Evolutionary conservation across 2,329 filamentous ascomycete genomes (phyloP), one percentile per base, ranked within the genome.

Genomic region (Grosmannia serpens): DNA sequence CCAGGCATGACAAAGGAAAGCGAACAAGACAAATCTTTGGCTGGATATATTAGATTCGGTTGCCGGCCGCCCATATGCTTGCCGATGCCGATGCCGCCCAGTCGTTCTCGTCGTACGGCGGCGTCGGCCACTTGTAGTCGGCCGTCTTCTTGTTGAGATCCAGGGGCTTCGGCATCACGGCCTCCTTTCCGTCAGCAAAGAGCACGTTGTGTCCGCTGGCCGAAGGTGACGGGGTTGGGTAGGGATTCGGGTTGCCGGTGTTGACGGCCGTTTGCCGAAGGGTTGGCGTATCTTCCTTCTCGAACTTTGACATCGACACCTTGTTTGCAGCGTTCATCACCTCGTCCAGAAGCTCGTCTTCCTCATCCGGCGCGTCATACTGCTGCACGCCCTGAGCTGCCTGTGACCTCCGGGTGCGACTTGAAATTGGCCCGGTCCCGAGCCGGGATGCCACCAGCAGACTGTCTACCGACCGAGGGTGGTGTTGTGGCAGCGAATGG

Each of bases 321-420:
- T 82, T 83, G 66, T 86, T 86, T 0, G 91, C 88, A 7, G 88
- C 89, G 54, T 85, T 81, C 49, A 96, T 77, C 24, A 85, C 91
- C 72, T 99, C 94, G 65, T 96, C 91, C 11, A 97, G 79, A 11
- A 99, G 80, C 73, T 99, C 94, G 60, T 99, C 94, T 68, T 97
- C 92, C 71, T 99, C 94, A 66, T 95, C 91, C 1, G 94, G 90
- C 0, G 91, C 91, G 68, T 99, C 94, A 69, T 97, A 96, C 62
- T 89, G 86, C 66, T 88, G 87, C 54, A 88, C 84, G 5, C 88
- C 87, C 62, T 90, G 86, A 5, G 79, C 76, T 17, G 89, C 85
- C 69, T 95, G 81, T 15, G 89, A 87, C 61, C 90, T 82, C 60
- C 92, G 80, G 17, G 91, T 94, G 62, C 91, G 81, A 70, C 86